Base-by-base conservation (phyloP, 2,329 filamentous ascomycete species). In the Colletotrichum musae region DNA sequence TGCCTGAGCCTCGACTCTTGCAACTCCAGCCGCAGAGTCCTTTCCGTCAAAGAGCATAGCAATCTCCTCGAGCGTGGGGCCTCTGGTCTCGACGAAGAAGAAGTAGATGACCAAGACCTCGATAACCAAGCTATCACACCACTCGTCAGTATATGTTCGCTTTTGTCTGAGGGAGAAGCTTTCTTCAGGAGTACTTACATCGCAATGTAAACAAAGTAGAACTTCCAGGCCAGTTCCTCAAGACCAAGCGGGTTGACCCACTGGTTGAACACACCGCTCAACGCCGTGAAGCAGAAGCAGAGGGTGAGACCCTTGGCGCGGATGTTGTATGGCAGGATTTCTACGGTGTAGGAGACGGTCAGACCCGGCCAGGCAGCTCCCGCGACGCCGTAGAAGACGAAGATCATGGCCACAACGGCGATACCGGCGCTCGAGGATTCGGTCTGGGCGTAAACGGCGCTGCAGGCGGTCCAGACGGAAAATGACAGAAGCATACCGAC, bases 41-140 rank as follows among this genome's bases (percentile, higher is more conserved):
- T 66, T 57, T 0, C 65, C 65, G 18, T 71, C 69, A 15, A 71
- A 71, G 0, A 71, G 60, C 56, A 71, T 57, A 2, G 65, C 43
- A 54, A 75, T 73, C 73, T 88, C 86, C 74, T 88, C 87, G 16
- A 88, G 83, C 15, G 86, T 87, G 2, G 84, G 83, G 6, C 86
- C 86, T 58, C 81, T 82, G 6, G 86, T 89, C 76, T 89, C 86
- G 51, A 87, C 68, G 54, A 72, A 75, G 54, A 74, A 69, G 62
- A 74, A 82, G 72, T 82, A 85, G 64, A 85, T 80, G 74, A 82
- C 80, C 72, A 78, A 78, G 5, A 60, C 58, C 41, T 74, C 72
- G 3, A 74, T 58, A 1, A 84, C 70, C 77, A 77, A 50, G 77
- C 64, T 70, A 7, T 1, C 0, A 7, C 3, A 3, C 5, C 12